Percentiles rank a stretch among this genome's conserved stretches.
Evolutionary conservation across 2,329 filamentous ascomycete genomes (phyloP).

Genomic region (Aureobasidium sp.): DNA sequence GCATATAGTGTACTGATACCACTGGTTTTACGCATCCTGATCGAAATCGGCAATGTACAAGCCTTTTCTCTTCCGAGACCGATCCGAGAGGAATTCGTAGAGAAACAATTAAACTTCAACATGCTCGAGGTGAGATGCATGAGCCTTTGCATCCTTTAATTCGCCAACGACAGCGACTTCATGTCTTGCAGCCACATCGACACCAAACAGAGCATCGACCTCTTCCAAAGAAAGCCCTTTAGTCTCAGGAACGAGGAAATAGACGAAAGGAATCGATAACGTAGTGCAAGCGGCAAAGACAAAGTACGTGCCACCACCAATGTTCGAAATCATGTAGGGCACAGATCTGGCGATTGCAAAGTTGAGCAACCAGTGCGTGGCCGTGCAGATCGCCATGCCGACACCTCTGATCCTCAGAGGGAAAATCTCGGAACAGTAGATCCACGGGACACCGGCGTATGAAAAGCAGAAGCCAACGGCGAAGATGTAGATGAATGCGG

Average conservation of each 20-base stretch:
- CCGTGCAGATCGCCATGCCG: constrained; percentile 33
- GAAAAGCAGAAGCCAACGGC: constrained; percentile 35
- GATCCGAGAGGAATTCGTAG: background rate
- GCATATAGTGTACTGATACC: background rate
- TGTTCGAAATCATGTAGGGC: constrained; percentile 35
- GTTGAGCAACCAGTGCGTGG: constrained; percentile 32
- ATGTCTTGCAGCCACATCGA: constrained; percentile 20
- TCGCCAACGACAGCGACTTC: constrained; percentile 13
- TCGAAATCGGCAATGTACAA: background rate
- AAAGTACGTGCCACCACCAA: constrained; percentile 36
- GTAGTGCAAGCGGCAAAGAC: constrained; percentile 36
- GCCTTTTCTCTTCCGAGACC: too few species aligned
- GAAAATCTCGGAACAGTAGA: constrained; percentile 39
- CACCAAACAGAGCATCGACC: constrained; percentile 33
- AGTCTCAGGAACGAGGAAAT: constrained; percentile 36
- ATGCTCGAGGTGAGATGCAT: background rate
- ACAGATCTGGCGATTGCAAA: constrained; percentile 36
- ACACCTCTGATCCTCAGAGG: constrained; percentile 34
- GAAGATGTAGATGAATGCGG: constrained; percentile 37
- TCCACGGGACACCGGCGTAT: constrained; percentile 37
- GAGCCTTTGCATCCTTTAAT: background rate
- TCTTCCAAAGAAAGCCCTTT: constrained; percentile 34
- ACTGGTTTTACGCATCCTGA: background rate
- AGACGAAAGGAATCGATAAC: constrained; percentile 33
- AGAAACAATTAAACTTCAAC: background rate